Percentiles rank a stretch among this genome's conserved stretches.
Conservation (phyloP, 192 early-diverging fungal genomes). For the Coemansia interrupta region DNA sequence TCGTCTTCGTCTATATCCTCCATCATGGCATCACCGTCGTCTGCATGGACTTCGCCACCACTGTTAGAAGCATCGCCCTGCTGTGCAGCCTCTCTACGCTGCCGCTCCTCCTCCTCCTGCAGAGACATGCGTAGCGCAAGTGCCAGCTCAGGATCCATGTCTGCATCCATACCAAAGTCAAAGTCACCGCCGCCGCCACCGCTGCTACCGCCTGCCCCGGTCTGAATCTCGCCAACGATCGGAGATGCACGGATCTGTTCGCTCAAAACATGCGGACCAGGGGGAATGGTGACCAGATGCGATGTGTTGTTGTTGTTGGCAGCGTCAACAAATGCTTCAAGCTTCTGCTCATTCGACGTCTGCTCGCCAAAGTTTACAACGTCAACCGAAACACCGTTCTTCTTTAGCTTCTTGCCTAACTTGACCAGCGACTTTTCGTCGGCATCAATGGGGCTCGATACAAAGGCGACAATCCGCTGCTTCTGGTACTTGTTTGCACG, state of each 20-base stretch:
- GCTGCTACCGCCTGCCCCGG: conserved; percentile 64
- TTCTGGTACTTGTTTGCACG: conserved; percentile 94
- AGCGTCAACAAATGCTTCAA: conserved; percentile 83
- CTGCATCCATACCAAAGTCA: conserved; percentile 94
- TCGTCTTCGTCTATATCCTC: conserved; percentile 48
- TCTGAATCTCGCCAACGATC: conserved; percentile 63
- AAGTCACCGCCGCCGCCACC: conserved; percentile 59
- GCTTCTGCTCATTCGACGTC: conserved; percentile 77
- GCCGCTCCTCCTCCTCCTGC: conserved; percentile 93
- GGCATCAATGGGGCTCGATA: conserved; percentile 79
- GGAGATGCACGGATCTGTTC: conserved; percentile 83
- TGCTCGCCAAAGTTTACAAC: conserved; percentile 95
- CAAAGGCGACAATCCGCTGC: conserved; percentile 92
- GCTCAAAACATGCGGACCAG: conserved; percentile 84
- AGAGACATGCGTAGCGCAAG: conserved; percentile 89
- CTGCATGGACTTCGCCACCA: conserved; percentile 1
- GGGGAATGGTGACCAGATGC: conserved; percentile 87
- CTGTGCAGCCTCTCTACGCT: conserved; percentile 48
- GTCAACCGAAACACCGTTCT: conserved; percentile 96
- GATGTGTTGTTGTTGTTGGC: conserved; percentile 94
- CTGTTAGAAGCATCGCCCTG: not conserved
- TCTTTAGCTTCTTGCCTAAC: conserved; percentile 94
- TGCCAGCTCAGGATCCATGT: conserved; percentile 90
- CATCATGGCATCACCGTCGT: conserved; percentile 30
- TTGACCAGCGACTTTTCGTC: conserved; percentile 83